Percentiles rank a stretch among this genome's conserved stretches.
Evolutionary conservation across 129 eudicot species (phyloP).

Genomic region (Artemisia argyi): DNA sequence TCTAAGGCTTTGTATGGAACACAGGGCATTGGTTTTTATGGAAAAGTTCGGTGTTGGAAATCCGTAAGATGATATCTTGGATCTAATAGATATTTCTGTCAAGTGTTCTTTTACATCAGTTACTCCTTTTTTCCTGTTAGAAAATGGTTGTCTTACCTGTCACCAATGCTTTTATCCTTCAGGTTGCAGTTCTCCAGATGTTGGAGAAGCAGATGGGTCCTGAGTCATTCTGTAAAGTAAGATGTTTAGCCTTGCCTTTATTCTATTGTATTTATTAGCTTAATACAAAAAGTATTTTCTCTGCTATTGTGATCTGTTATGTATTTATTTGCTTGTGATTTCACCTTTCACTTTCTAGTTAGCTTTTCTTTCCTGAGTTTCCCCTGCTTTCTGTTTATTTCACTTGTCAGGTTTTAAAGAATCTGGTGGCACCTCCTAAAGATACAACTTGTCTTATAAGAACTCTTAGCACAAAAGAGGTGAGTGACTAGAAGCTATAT

Average conservation of each 20-base stretch:
- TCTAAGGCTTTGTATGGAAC: constrained; percentile 92
- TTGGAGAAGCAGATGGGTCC: constrained; percentile 99
- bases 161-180: constrained; percentile 14
- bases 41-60: constrained; percentile 93
- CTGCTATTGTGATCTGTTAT: constrained; percentile 5
- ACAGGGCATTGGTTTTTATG: constrained; percentile 81
- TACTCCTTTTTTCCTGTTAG: constrained; percentile 2
- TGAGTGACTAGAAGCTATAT: constrained; percentile 25
- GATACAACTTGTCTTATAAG: constrained; percentile 58
- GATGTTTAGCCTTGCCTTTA: constrained; percentile 25
- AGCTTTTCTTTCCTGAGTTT: neutral
- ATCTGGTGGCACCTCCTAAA: constrained; percentile 68
- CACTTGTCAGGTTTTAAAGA: constrained; percentile 70
- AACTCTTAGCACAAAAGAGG: constrained; percentile 96
- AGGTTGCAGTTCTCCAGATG: constrained; percentile 98
- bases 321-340: constrained; percentile 13
- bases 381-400: constrained; percentile 13
- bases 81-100: neutral
- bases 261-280: neutral
- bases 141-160: constrained; percentile 6
- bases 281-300: neutral
- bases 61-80: constrained; percentile 62
- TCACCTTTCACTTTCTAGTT: constrained; percentile 10
- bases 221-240: constrained; percentile 84
- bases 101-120: neutral